These are phyloP conservation scores for Apiotrichum domesticum DNA, from an alignment of 1,284 basidiomycete genomes.

Conservation along the genomic window DNA sequence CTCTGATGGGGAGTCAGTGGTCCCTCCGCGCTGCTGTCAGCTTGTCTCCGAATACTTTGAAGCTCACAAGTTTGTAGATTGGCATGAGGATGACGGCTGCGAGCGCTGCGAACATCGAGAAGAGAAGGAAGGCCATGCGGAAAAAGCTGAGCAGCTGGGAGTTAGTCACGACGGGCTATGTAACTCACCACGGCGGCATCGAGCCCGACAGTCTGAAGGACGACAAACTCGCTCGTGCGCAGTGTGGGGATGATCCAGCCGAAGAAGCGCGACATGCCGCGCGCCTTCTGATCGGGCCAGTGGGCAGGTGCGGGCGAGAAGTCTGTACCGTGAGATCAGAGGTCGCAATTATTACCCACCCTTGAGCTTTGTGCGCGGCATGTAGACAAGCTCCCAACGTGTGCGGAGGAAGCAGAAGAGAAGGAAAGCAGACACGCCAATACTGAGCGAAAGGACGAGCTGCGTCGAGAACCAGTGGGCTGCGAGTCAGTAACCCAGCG, in stretches of 20 bases:
- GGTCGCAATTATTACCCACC: constrained; percentile 52
- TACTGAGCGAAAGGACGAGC: constrained; percentile 65
- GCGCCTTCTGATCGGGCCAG: constrained; percentile 25
- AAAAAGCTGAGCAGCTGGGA: constrained; percentile 82
- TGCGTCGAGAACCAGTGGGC: constrained; percentile 68
- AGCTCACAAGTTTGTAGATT: constrained; percentile 71
- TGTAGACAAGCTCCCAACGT: constrained; percentile 82
- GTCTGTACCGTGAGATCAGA: constrained; percentile 19
- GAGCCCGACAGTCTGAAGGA: constrained; percentile 92
- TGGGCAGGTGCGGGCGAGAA: constrained; percentile 38
- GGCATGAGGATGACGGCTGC: constrained; percentile 79
- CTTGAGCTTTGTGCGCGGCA: constrained; percentile 88
- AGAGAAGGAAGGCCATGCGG: constrained; percentile 89
- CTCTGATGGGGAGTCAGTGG: constrained; percentile 53
- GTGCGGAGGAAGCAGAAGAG: constrained; percentile 82
- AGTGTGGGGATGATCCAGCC: constrained; percentile 94
- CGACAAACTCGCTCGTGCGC: constrained; percentile 79
- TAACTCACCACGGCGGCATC: constrained; percentile 80
- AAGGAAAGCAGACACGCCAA: constrained; percentile 75
- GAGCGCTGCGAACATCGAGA: constrained; percentile 72
- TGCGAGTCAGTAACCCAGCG: not conserved
- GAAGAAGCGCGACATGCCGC: constrained; percentile 55
- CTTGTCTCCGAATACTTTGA: not conserved
- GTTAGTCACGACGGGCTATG: constrained; percentile 8
- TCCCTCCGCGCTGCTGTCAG: constrained; percentile 61